These are phyloP conservation scores for Cyathus striatus DNA, from an alignment of 768 basidiomycete species.

Conservation along the genomic window DNA sequence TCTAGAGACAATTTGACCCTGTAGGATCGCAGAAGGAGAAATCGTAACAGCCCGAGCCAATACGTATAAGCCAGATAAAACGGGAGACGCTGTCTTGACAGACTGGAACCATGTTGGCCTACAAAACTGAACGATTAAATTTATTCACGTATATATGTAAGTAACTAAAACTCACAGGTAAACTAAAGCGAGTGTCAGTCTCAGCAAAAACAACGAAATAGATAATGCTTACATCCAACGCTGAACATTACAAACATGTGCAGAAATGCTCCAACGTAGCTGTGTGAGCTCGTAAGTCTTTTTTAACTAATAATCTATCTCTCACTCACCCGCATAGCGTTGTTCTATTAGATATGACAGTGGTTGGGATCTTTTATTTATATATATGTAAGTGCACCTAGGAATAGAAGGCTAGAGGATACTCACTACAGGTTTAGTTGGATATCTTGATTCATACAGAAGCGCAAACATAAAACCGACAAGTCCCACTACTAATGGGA, in stretches of 20 bases:
- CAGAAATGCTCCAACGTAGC: too few relatives aligned
- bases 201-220: too few relatives aligned
- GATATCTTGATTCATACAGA: background rate
- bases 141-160: background rate
- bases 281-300: too few relatives aligned
- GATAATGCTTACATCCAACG: too few relatives aligned
- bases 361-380: too few relatives aligned
- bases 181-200: too few relatives aligned
- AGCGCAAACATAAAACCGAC: background rate
- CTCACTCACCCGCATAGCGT: too few relatives aligned
- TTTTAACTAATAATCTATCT: too few relatives aligned
- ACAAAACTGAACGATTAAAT: background rate
- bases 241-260: too few relatives aligned
- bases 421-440: background rate
- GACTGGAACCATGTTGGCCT: conserved; percentile 29
- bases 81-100: conserved; percentile 23
- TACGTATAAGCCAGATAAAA: conserved; percentile 27
- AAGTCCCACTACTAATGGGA: background rate
- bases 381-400: too few relatives aligned
- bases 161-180: conserved; percentile 7
- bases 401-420: too few relatives aligned
- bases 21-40: conserved; percentile 29
- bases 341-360: too few relatives aligned
- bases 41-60: conserved; percentile 26
- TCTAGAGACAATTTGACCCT: conserved; percentile 21